Conservation (phyloP, 2,329 filamentous ascomycete species). For the Lasiodiplodia citricola region DNA sequence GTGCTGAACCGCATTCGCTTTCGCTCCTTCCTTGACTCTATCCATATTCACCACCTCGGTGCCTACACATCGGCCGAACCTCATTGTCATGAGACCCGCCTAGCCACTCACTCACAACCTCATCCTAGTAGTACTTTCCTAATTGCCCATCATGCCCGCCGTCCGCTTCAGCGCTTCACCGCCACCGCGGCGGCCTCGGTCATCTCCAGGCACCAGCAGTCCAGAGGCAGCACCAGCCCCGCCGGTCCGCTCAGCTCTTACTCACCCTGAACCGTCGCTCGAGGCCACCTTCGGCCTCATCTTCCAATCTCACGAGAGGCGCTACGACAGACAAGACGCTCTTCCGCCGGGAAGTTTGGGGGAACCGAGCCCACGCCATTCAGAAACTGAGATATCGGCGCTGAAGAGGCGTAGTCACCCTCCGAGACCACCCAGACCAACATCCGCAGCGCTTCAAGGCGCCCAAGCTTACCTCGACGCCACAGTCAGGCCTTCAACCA, state of each 20-base stretch:
- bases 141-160: constrained; percentile 11
- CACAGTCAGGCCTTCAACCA: constrained; percentile 13
- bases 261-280: constrained; percentile 8
- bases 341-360: not conserved
- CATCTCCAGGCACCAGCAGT: not conserved
- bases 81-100: not conserved
- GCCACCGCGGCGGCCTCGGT: not conserved
- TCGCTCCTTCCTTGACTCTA: constrained; percentile 7
- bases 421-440: constrained; percentile 5
- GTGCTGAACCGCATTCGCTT: not conserved
- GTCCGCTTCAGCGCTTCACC: constrained; percentile 24
- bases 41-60: not conserved
- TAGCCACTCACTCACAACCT: not conserved
- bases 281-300: constrained; percentile 21
- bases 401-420: constrained; percentile 2
- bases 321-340: constrained; percentile 16
- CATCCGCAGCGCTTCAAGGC: not conserved
- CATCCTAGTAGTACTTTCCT: not conserved
- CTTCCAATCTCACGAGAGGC: constrained; percentile 12
- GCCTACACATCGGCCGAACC: constrained; percentile 14
- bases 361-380: not conserved
- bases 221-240: not conserved
- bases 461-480: constrained; percentile 12
- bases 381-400: not conserved
- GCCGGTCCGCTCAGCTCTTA: constrained; percentile 6